Evolutionary conservation across 2,329 filamentous ascomycete genomes (phyloP).

Genomic region (Trichoderma gracile): DNA sequence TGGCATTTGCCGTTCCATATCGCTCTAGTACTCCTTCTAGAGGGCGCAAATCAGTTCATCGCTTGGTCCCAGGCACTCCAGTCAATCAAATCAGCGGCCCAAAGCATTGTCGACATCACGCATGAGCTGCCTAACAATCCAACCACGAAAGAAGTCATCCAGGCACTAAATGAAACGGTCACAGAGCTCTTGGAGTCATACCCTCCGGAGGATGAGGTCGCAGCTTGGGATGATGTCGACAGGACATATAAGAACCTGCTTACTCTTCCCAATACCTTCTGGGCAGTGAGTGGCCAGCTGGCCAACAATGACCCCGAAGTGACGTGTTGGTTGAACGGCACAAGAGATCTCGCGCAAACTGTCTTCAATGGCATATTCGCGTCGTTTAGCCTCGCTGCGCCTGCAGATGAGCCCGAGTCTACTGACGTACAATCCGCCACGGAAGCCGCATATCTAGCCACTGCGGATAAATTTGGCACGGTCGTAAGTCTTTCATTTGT

Average conservation of each 20-base stretch:
- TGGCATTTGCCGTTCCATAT: conserved; percentile 66
- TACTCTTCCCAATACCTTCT: neutral
- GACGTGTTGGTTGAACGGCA: neutral
- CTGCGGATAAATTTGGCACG: neutral
- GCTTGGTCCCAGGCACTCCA: conserved; percentile 36
- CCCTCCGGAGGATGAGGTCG: neutral
- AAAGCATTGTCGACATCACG: neutral
- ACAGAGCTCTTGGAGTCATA: neutral
- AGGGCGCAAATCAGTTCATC: conserved; percentile 60
- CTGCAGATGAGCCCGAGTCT: neutral
- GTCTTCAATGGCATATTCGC: conserved; percentile 1
- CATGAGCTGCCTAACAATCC: neutral
- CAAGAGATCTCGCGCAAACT: neutral
- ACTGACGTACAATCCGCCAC: neutral
- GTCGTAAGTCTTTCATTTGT: neutral
- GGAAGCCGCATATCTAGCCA: neutral
- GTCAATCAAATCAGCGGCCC: conserved; percentile 2
- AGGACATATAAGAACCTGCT: neutral
- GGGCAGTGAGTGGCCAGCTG: neutral
- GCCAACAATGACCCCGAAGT: neutral
- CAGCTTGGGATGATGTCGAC: neutral
- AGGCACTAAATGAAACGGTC: neutral
- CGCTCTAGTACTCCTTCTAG: conserved; percentile 62
- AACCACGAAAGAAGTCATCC: neutral
- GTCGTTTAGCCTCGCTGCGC: neutral